Conservation (phyloP, 2,329 filamentous ascomycete species). For the Aureobasidium sp. region DNA sequence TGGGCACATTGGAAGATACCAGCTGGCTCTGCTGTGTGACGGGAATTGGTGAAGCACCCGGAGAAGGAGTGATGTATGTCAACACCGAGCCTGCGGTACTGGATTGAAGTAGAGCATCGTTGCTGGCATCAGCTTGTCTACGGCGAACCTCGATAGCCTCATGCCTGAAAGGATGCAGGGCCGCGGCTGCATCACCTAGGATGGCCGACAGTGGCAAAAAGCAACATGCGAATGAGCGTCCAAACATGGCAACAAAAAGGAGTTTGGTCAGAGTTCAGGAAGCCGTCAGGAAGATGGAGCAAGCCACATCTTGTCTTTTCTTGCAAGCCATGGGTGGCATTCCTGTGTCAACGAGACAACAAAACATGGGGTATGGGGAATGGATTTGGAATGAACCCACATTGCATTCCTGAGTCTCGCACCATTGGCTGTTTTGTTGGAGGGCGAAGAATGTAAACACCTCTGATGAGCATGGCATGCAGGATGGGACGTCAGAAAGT, state of each 20-base stretch:
- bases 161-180: slow-evolving; percentile 22
- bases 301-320: slow-evolving; percentile 9
- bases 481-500: neutral
- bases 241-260: neutral
- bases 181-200: slow-evolving; percentile 15
- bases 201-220: neutral
- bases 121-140: slow-evolving; percentile 19
- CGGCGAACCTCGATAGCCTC: slow-evolving; percentile 23
- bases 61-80: slow-evolving; percentile 35
- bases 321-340: neutral
- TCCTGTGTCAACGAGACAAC: neutral
- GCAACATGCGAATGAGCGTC: neutral
- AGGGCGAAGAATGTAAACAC: slow-evolving; percentile 1
- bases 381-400: neutral
- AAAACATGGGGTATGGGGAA: slow-evolving; percentile 9
- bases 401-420: neutral
- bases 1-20: slow-evolving; percentile 34
- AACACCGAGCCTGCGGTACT: slow-evolving; percentile 21
- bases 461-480: neutral
- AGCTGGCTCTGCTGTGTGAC: slow-evolving; percentile 37
- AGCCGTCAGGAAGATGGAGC: neutral
- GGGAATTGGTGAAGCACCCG: slow-evolving; percentile 33
- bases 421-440: neutral
- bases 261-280: neutral
- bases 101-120: slow-evolving; percentile 9